phyloP scores from a whole-genome alignment of 2,329 filamentous ascomycete species.

The Drechslera avenae region DNA sequence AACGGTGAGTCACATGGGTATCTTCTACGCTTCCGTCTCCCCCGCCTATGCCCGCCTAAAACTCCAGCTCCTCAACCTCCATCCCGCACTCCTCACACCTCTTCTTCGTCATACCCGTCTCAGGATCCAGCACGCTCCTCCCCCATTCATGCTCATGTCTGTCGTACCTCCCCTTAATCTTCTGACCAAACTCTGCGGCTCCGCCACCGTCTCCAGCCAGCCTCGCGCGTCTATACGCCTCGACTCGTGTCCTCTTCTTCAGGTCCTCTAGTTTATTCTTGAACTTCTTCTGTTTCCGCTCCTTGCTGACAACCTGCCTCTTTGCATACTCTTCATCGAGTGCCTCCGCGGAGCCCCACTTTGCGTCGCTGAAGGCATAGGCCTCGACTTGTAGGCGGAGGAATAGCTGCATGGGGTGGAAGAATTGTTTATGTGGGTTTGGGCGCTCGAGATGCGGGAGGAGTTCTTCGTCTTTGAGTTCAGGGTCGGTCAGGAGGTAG shows the following conservation, averaged over 20 bases:
- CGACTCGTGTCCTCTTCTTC: slow-evolving; percentile 91
- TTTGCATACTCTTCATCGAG: slow-evolving; percentile 87
- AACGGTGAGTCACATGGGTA: no score
- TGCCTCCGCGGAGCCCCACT: slow-evolving; percentile 88
- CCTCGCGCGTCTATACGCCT: slow-evolving; percentile 73
- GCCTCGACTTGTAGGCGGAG: slow-evolving; percentile 92
- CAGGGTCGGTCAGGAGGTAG: slow-evolving; percentile 92
- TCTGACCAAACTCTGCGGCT: slow-evolving; percentile 71
- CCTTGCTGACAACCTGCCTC: slow-evolving; percentile 79
- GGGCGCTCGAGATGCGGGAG: slow-evolving; percentile 86
- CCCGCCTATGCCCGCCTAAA: slow-evolving; percentile 44
- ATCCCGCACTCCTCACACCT: slow-evolving; percentile 70
- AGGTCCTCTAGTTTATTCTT: slow-evolving; percentile 84
- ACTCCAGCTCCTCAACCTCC: slow-evolving; percentile 70
- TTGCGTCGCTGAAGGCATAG: slow-evolving; percentile 79
- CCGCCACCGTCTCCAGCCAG: slow-evolving; percentile 51
- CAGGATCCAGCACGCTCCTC: slow-evolving; percentile 61
- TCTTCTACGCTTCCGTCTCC: background rate
- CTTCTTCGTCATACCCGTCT: slow-evolving; percentile 78
- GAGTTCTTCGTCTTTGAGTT: slow-evolving; percentile 85
- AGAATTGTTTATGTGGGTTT: slow-evolving; percentile 94
- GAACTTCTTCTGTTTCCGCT: slow-evolving; percentile 88
- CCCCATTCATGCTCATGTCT: slow-evolving; percentile 92
- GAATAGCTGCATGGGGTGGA: slow-evolving; percentile 99
- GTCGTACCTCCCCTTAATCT: slow-evolving; percentile 64